These are phyloP conservation scores for Boletus pseudo-olivaceus DNA, from an alignment of 768 basidiomycete species.

Conservation along the genomic window DNA sequence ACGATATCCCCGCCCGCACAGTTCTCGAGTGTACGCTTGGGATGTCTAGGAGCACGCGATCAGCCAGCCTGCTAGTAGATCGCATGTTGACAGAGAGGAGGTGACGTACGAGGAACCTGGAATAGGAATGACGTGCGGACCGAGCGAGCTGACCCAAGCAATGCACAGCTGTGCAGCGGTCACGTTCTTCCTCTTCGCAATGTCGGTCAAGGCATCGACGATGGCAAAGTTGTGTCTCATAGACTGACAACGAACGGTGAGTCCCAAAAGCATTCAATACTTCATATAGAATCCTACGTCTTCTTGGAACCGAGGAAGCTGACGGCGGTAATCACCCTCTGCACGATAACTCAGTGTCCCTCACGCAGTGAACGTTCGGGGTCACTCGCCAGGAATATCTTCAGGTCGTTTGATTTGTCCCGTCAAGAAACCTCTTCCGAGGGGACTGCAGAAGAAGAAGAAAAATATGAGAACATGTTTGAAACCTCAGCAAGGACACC, in stretches of 20 bases:
- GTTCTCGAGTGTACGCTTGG: constrained; percentile 44
- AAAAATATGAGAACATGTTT: not conserved
- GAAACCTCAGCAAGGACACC: constrained; percentile 3
- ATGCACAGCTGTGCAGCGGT: constrained; percentile 42
- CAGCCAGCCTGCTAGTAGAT: constrained; percentile 1
- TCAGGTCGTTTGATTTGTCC: constrained; percentile 41
- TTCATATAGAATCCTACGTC: constrained; percentile 23
- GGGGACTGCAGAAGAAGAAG: constrained; percentile 41
- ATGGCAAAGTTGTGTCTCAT: constrained; percentile 40
- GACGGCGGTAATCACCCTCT: constrained; percentile 40
- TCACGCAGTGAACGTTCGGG: not conserved
- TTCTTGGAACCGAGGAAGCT: constrained; percentile 41
- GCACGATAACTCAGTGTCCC: constrained; percentile 3
- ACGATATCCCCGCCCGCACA: constrained; percentile 39
- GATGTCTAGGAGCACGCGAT: constrained; percentile 17
- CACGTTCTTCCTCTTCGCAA: constrained; percentile 42
- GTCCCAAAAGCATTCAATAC: too few relatives aligned
- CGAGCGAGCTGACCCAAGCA: constrained; percentile 41
- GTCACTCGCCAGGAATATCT: constrained; percentile 31
- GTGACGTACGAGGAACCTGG: constrained; percentile 43
- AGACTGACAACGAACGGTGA: not conserved
- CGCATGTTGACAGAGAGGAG: constrained; percentile 14
- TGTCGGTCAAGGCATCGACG: constrained; percentile 38
- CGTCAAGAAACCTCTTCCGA: constrained; percentile 28
- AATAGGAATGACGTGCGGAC: constrained; percentile 46